phyloP scores from a whole-genome alignment of 1,139 yeast species.

The Taiozyma sp. region DNA sequence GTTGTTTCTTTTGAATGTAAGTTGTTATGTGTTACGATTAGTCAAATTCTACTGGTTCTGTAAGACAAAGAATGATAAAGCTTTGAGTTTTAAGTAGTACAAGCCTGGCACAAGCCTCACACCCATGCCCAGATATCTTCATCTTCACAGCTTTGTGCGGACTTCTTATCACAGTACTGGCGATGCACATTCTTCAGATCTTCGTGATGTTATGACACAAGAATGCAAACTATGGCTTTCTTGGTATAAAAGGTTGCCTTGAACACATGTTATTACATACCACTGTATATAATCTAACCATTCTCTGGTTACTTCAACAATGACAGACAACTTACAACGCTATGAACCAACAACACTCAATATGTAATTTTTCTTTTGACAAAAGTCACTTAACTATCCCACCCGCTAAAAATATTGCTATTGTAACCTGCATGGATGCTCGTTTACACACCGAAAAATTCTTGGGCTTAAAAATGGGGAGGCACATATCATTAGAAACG shows the following conservation, averaged over 20 bases:
- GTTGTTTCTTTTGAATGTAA: background rate
- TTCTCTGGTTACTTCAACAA: background rate
- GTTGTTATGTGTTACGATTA: background rate
- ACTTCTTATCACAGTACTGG: too few species aligned
- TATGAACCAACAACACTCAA: conserved; percentile 1
- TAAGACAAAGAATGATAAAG: background rate
- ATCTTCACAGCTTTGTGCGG: too few species aligned
- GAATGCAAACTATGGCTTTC: background rate
- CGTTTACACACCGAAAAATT: conserved; percentile 38
- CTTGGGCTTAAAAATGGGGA: conserved; percentile 39
- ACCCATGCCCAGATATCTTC: background rate
- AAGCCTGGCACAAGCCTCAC: too few species aligned
- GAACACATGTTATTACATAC: background rate
- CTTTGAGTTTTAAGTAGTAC: background rate
- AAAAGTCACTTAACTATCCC: conserved; percentile 4
- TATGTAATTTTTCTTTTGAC: background rate
- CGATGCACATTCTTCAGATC: background rate
- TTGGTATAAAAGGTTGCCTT: background rate
- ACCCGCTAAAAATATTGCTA: conserved; percentile 32
- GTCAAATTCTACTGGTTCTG: background rate
- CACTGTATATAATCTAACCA: too few species aligned
- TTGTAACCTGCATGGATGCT: conserved; percentile 43
- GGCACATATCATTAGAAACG: conserved; percentile 42
- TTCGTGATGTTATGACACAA: background rate
- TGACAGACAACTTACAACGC: background rate